Evolutionary conservation across 352 stramenopile species (phyloP).

Genomic region (Globisporangium polare): DNA sequence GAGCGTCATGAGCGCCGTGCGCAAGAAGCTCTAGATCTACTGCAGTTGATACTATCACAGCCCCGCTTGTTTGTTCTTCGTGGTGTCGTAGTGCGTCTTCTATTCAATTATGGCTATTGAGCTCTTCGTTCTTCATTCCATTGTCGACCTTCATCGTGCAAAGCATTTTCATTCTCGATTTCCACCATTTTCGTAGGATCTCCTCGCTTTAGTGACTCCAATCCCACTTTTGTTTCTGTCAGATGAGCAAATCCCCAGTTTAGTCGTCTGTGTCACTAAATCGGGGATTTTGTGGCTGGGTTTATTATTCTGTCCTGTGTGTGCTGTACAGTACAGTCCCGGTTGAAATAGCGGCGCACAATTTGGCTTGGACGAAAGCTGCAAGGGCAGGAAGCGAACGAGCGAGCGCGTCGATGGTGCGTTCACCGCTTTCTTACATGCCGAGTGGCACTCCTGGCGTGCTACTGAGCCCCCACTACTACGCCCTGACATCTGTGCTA

Average conservation of each 20-base stretch:
- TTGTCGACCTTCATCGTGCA: background rate
- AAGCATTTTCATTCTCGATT: background rate
- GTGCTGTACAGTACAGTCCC: background rate
- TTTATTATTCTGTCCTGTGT: background rate
- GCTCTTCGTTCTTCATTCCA: background rate
- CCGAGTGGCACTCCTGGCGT: background rate
- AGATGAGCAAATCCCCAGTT: too few species aligned
- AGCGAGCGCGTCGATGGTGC: background rate
- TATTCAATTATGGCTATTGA: conserved; percentile 7
- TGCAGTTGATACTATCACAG: background rate
- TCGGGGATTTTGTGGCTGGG: background rate
- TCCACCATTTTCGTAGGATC: background rate
- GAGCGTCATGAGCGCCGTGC: background rate
- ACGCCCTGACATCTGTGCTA: background rate
- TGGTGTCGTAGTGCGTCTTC: background rate
- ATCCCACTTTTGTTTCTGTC: background rate
- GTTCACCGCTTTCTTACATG: background rate
- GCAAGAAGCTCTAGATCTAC: conserved; percentile 4
- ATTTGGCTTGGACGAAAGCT: background rate
- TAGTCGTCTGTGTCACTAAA: too few species aligned
- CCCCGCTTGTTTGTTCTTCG: background rate
- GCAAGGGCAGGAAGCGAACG: background rate
- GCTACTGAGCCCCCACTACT: background rate
- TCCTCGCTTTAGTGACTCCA: background rate
- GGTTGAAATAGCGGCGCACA: background rate